A percentile compares a stretch with the other conserved stretches of the same genome.
Evolutionary conservation across 148 eudicot genomes (phyloP).

Genomic region (Rhododendron ovatum): DNA sequence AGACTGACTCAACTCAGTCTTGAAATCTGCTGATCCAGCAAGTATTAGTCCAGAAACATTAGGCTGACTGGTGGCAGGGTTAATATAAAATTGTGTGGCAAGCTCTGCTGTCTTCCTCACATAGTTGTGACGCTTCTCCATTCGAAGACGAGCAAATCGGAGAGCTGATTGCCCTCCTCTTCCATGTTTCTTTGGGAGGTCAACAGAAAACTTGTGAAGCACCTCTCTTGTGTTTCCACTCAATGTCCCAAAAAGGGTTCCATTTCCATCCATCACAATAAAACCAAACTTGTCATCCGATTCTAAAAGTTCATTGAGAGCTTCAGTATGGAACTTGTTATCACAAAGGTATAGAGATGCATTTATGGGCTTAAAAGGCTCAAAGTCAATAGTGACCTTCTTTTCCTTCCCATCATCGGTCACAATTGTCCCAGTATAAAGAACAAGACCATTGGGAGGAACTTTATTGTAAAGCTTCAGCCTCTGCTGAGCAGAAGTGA

Average conservation of each 20-base stretch:
- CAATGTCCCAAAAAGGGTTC: slow-evolving; percentile 28
- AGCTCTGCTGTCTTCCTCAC: slow-evolving; percentile 32
- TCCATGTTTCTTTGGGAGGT: slow-evolving; percentile 30
- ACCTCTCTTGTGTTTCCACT: slow-evolving; percentile 29
- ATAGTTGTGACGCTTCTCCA: slow-evolving; percentile 33
- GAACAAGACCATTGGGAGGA: slow-evolving; percentile 29
- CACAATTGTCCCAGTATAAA: slow-evolving; percentile 24
- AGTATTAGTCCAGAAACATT: slow-evolving; percentile 27
- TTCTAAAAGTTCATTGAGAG: slow-evolving; percentile 25
- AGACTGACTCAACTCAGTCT: slow-evolving; percentile 29
- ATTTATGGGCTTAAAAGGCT: slow-evolving; percentile 25
- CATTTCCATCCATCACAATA: slow-evolving; percentile 30
- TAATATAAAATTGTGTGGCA: slow-evolving; percentile 24
- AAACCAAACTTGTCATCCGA: slow-evolving; percentile 30
- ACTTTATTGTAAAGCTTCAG: slow-evolving; percentile 28
- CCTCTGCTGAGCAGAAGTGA: slow-evolving; percentile 31
- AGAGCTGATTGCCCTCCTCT: slow-evolving; percentile 33
- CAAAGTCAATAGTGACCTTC: slow-evolving; percentile 28
- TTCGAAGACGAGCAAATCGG: slow-evolving; percentile 30
- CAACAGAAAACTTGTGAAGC: slow-evolving; percentile 29
- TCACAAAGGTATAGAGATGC: slow-evolving; percentile 27
- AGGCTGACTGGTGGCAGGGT: slow-evolving; percentile 32
- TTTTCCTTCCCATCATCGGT: slow-evolving; percentile 29
- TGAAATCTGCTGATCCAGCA: slow-evolving; percentile 32
- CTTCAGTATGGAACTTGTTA: slow-evolving; percentile 29